Evolutionary conservation across 2,329 filamentous ascomycete species (phyloP).

Genomic region (Knufia petricola): DNA sequence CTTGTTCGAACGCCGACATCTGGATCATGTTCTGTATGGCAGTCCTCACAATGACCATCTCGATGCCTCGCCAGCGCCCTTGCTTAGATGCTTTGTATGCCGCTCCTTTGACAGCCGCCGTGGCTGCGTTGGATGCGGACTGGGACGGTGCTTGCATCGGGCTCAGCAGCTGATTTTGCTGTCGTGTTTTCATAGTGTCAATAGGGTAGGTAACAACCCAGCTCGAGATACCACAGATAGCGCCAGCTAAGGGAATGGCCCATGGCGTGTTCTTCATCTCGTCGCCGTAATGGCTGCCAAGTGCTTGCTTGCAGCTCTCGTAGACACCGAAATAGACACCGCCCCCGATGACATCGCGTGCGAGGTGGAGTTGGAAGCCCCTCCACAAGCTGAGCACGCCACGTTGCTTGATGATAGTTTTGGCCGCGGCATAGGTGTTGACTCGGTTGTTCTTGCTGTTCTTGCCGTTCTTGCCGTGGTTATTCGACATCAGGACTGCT

Average conservation of each 20-base stretch:
- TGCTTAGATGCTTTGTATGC: constrained; percentile 32
- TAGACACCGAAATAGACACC: constrained; percentile 40
- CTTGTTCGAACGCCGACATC: constrained; percentile 38
- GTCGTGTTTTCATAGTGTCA: constrained; percentile 41
- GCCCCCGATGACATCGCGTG: constrained; percentile 38
- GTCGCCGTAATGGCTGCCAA: constrained; percentile 35
- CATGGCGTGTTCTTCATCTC: constrained; percentile 34
- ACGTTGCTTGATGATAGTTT: constrained; percentile 34
- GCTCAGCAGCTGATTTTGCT: constrained; percentile 38
- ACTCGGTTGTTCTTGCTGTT: constrained; percentile 24
- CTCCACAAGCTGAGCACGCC: constrained; percentile 37
- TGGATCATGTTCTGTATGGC: constrained; percentile 42
- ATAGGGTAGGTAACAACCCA: constrained; percentile 41
- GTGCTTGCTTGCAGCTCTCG: constrained; percentile 38
- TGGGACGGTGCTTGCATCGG: constrained; percentile 1
- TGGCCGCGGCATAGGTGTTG: constrained; percentile 34
- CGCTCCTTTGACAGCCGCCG: constrained; percentile 28
- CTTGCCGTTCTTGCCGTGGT: constrained; percentile 7
- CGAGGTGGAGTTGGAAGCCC: constrained; percentile 36
- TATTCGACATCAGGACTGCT: constrained; percentile 34
- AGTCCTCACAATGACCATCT: constrained; percentile 38
- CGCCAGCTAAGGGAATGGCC: constrained; percentile 36
- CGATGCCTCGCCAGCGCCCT: constrained; percentile 35
- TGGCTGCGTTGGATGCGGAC: constrained; percentile 9
- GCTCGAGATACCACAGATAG: constrained; percentile 38